phyloP scores from a whole-genome alignment of 768 basidiomycete genomes.

The Russula virescens region DNA sequence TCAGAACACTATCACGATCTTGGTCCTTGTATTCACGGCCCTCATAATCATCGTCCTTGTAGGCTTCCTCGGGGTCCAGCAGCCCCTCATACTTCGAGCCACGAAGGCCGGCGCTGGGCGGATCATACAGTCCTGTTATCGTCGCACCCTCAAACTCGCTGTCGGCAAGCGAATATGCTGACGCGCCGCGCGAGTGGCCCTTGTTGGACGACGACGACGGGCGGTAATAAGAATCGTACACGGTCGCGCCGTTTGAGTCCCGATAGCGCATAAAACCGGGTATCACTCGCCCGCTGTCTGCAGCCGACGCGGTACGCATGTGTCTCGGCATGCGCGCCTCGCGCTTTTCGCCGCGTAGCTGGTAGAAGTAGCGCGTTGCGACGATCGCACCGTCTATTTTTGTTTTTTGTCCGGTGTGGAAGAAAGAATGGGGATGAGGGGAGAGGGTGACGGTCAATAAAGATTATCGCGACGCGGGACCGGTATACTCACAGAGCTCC shows the following conservation, averaged over 20 bases:
- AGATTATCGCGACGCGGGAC: not conserved
- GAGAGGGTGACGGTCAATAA: not conserved
- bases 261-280: constrained; percentile 22
- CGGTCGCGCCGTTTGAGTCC: constrained; percentile 7
- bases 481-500: constrained; percentile 51
- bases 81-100: not conserved
- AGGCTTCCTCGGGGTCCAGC: not conserved
- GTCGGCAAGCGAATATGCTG: not conserved
- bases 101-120: not conserved
- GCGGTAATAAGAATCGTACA: constrained; percentile 17
- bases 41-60: not conserved
- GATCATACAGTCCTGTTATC: not conserved
- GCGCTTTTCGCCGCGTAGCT: constrained; percentile 24
- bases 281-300: not conserved
- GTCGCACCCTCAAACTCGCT: not conserved
- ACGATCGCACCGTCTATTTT: constrained; percentile 23
- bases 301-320: not conserved
- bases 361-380: constrained; percentile 25
- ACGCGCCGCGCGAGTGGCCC: not conserved
- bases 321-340: constrained; percentile 16
- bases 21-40: not conserved
- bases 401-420: not conserved
- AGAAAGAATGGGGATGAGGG: not conserved
- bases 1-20: not conserved
- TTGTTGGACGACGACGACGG: not conserved